Base-by-base conservation (phyloP, 805 yeast species). In the Torulaspora maleeae region DNA sequence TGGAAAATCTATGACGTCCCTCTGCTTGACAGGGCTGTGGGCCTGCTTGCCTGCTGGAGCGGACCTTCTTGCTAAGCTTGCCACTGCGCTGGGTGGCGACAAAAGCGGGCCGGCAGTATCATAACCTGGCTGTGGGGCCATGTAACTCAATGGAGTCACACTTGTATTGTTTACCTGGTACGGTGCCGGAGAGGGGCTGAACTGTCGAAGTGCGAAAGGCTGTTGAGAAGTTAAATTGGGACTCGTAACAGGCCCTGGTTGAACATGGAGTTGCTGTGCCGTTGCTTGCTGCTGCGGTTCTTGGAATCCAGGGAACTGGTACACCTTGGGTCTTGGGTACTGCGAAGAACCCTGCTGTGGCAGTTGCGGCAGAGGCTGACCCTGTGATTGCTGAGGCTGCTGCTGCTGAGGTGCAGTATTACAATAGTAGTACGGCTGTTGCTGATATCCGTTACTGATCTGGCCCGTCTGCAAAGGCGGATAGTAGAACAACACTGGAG, bases 241-340 rank as follows among this genome's bases (percentile, higher is more conserved):
- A n/a, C 44, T 39, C 37, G 40, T 16, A 13, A 28, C 27, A 29
- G 41, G 51, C 34, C 36, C 47, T n/a, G 43, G 19, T 33, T 43
- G 47, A 19, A 32, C 29, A 25, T 37, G 48, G 24, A 27, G 44
- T 9, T 28, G 45, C 25, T 32, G 38, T 40, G 44, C 28, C 41
- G 48, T 7, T 43, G 50, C 36, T 43, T 39, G 45, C 32, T 36
- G 49, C 32, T 44, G 47, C 41, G 45, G 47, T 15, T 46, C 51
- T 25, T 52, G 52, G 33, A 49, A 49, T 13, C 52, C 52, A 11
- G 52, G 52, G 20, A 45, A 49, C 35, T 49, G 52, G 25, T 49
- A 49, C 20, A 45, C 36, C 27, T 39, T 44, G 17, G 48, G 48
- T 11, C 38, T 36, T 10, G 48, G 44, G 30, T 39, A 41, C 15